Percentiles rank a stretch among this genome's conserved stretches.
Evolutionary conservation across 2,329 filamentous ascomycete species (phyloP).

Genomic region (Aspergillus nomiae): DNA sequence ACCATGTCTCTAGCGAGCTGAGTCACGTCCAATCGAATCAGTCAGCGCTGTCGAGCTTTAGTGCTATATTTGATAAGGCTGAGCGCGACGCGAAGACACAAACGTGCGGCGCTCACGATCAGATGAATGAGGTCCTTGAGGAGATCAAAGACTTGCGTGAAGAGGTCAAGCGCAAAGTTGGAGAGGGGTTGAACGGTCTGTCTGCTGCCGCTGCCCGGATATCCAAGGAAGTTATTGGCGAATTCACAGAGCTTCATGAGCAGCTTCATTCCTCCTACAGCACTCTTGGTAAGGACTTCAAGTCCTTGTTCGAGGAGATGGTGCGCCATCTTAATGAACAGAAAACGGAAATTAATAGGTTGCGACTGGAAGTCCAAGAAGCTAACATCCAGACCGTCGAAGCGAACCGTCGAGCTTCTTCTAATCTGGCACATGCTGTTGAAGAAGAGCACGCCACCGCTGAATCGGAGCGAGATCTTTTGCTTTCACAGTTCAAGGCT

Average conservation of each 20-base stretch:
- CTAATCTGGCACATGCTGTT: slow-evolving; percentile 67
- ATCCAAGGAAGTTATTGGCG: slow-evolving; percentile 82
- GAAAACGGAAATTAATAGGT: slow-evolving; percentile 70
- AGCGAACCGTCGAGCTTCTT: slow-evolving; percentile 68
- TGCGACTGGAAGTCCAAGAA: slow-evolving; percentile 71
- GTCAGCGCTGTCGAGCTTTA: slow-evolving; percentile 68
- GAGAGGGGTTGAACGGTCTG: slow-evolving; percentile 79
- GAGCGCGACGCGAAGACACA: slow-evolving; percentile 64
- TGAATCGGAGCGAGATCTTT: slow-evolving; percentile 69
- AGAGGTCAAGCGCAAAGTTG: slow-evolving; percentile 82
- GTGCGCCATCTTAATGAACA: slow-evolving; percentile 74
- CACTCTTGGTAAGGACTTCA: slow-evolving; percentile 81
- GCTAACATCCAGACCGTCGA: slow-evolving; percentile 70
- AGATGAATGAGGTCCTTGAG: slow-evolving; percentile 88
- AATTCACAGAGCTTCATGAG: slow-evolving; percentile 80
- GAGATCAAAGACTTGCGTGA: slow-evolving; percentile 90
- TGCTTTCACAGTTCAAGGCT: slow-evolving; percentile 75
- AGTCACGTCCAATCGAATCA: slow-evolving; percentile 71
- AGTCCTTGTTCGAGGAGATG: slow-evolving; percentile 79
- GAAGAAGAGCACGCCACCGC: slow-evolving; percentile 75
- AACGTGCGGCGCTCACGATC: slow-evolving; percentile 64
- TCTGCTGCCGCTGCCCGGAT: slow-evolving; percentile 85
- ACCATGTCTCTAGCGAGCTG: slow-evolving; percentile 75
- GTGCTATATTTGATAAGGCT: slow-evolving; percentile 67
- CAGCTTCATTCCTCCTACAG: slow-evolving; percentile 85